Percentiles rank a stretch among this genome's conserved stretches.
phyloP scores from a whole-genome alignment of 2,329 filamentous ascomycete species.

The Colletotrichum chrysophilum region DNA sequence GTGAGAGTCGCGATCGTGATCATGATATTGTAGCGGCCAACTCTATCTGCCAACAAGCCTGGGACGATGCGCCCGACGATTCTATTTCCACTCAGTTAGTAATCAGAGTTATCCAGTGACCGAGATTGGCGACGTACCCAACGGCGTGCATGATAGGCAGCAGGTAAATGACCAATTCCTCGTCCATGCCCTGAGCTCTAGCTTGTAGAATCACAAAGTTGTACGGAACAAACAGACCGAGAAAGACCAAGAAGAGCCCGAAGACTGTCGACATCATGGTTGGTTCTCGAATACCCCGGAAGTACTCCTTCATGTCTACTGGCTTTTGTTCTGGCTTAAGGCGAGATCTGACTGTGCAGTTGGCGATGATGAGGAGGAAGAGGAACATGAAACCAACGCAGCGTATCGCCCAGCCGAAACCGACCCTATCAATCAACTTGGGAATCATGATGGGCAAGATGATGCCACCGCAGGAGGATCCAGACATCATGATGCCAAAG shows the following conservation, averaged over 20 bases:
- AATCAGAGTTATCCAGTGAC: fast-evolving
- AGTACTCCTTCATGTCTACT: conserved; percentile 51
- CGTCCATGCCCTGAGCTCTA: conserved; percentile 44
- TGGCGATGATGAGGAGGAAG: conserved; percentile 36
- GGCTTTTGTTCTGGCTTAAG: conserved; percentile 49
- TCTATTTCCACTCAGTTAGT: conserved; percentile 28
- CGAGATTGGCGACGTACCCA: conserved; percentile 35
- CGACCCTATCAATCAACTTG: conserved; percentile 52
- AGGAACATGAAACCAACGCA: conserved; percentile 53
- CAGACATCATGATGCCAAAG: conserved; percentile 57
- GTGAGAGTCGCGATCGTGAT: conserved; percentile 58
- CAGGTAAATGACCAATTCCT: conserved; percentile 48
- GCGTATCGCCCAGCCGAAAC: conserved; percentile 55
- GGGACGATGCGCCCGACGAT: conserved; percentile 58
- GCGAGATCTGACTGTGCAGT: conserved; percentile 43
- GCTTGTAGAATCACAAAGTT: conserved; percentile 59
- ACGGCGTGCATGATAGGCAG: conserved; percentile 62
- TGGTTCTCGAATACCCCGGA: conserved; percentile 49
- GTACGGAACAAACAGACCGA: conserved; percentile 58
- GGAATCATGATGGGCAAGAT: conserved; percentile 67
- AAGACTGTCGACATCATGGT: conserved; percentile 46
- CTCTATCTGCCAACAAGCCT: conserved; percentile 49
- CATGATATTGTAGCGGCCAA: conserved; percentile 52
- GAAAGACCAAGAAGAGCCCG: conserved; percentile 60
- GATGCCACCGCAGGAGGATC: conserved; percentile 59